phyloP scores from a whole-genome alignment of 352 stramenopile species.

The Phytopythium oedochilum region DNA sequence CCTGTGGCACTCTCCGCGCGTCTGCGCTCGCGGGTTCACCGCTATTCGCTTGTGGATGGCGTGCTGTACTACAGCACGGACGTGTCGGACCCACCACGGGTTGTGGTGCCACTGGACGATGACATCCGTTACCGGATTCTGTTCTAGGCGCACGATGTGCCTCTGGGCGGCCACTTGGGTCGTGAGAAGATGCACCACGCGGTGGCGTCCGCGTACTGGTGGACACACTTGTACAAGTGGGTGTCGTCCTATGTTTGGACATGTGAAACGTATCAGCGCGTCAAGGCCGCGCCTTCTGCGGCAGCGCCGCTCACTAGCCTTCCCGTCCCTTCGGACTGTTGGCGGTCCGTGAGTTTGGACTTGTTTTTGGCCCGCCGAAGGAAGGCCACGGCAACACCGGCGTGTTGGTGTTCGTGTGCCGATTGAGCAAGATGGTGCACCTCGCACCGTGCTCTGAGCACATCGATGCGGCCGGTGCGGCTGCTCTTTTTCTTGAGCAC shows the following conservation, averaged over 20 bases:
- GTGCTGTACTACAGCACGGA: conserved; percentile 8
- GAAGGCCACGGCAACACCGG: conserved; percentile 8
- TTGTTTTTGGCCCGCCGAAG: conserved; percentile 14
- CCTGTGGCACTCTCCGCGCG: not conserved
- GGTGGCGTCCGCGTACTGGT: conserved; percentile 3
- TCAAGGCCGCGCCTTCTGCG: conserved; percentile 5
- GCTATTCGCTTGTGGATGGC: not conserved
- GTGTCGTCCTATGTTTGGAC: conserved; percentile 9
- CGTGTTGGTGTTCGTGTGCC: conserved; percentile 17
- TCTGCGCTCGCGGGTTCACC: not conserved
- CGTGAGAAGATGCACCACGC: conserved; percentile 12
- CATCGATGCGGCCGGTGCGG: conserved; percentile 5
- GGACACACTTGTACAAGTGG: conserved; percentile 19
- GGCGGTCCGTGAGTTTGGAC: conserved; percentile 23
- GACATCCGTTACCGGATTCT: conserved; percentile 12
- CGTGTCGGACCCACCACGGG: not conserved
- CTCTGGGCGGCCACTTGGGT: conserved; percentile 7
- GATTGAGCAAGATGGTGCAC: conserved; percentile 16
- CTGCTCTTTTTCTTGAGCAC: conserved; percentile 9
- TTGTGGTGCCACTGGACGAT: conserved; percentile 11
- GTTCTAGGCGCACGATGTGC: conserved; percentile 6
- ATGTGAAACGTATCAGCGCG: conserved; percentile 16
- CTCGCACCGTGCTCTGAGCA: conserved; percentile 11
- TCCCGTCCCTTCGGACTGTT: conserved; percentile 12
- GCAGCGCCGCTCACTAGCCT: conserved; percentile 7